phyloP scores from a whole-genome alignment of 257 asterid species.

The Euphrasia confusa region DNA sequence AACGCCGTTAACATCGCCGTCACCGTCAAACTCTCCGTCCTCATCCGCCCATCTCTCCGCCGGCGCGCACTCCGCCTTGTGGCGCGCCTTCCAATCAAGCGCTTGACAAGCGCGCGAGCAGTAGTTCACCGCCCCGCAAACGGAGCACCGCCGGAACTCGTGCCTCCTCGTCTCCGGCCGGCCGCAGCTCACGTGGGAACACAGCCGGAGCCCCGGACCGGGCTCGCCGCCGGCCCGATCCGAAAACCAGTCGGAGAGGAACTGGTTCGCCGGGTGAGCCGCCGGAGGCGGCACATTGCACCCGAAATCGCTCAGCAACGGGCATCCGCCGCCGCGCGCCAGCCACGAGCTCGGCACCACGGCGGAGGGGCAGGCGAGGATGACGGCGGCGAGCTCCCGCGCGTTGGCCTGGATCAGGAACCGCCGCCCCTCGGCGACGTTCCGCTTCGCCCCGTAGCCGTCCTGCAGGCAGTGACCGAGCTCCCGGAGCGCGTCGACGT shows the following conservation, averaged over 20 bases:
- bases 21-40: slow-evolving; percentile 26
- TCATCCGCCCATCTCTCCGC: slow-evolving; percentile 46
- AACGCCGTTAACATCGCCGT: slow-evolving; percentile 25
- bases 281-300: slow-evolving; percentile 79
- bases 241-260: slow-evolving; percentile 67
- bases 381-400: slow-evolving; percentile 70
- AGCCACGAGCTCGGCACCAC: slow-evolving; percentile 35
- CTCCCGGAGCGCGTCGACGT: slow-evolving; percentile 86
- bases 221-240: slow-evolving; percentile 24
- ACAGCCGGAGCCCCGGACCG: slow-evolving; percentile 62
- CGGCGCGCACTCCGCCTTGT: slow-evolving; percentile 71
- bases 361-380: slow-evolving; percentile 38
- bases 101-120: slow-evolving; percentile 98
- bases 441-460: slow-evolving; percentile 83
- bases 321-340: slow-evolving; percentile 40
- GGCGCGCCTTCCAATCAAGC: slow-evolving; percentile 91
- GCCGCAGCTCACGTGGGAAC: slow-evolving; percentile 89
- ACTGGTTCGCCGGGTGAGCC: slow-evolving; percentile 67
- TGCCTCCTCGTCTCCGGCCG: slow-evolving; percentile 81
- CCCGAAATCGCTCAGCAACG: slow-evolving; percentile 82
- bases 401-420: slow-evolving; percentile 82
- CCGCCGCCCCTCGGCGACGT: slow-evolving; percentile 75
- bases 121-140: slow-evolving; percentile 82
- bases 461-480: slow-evolving; percentile 98
- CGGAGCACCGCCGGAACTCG: slow-evolving; percentile 87